Base-by-base conservation (phyloP, 1,139 yeast genomes). In the Yarrowia galli region DNA sequence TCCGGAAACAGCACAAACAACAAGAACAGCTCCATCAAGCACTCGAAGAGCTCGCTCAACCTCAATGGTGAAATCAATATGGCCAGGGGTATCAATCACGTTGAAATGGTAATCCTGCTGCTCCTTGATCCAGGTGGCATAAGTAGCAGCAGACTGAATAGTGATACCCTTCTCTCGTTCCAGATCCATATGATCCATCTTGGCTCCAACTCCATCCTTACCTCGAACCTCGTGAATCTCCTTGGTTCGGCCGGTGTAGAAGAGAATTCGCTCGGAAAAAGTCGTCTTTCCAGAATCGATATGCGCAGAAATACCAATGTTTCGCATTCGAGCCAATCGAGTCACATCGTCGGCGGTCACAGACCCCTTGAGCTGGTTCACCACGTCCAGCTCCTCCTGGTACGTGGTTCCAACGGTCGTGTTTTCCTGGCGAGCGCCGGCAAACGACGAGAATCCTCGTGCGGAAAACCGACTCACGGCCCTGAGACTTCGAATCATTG, bases 191-290 rank as follows among this genome's bases (percentile, higher is more conserved):
- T 93, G 92, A 77, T 95, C 99, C 97, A 95, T 95, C 80, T 92
- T 95, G 69, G 99, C 99, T 69, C 99, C 99, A 69, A 95, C 98
- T 73, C 93, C 88, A 79, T 95, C 99, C 75, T 96, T 87, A 66
- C 99, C 99, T 79, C 99, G 86, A 15, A 95, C 99, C 79, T 95
- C 99, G 77, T 95, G 99, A 75, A 95, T 96, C 35, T 97, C 97
- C 78, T 93, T 92, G 79, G 96, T 96, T 77, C 99, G 86, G 70
- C 99, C 99, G 12, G 99, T 95, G 78, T 96, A 96, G 80, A 87
- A 95, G 73, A 95, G 82, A 65, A 95, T 99, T 78, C 99, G 89
- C 80, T 95, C 99, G 20, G 99, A 95, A 79, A 93, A 93, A 0
- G 98, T 93, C 48, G 98, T 93, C 78, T 93, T 93, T 71, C 98